Evolutionary conservation across 1,284 basidiomycete genomes (phyloP).

Genomic region (Ustilago tritici): DNA sequence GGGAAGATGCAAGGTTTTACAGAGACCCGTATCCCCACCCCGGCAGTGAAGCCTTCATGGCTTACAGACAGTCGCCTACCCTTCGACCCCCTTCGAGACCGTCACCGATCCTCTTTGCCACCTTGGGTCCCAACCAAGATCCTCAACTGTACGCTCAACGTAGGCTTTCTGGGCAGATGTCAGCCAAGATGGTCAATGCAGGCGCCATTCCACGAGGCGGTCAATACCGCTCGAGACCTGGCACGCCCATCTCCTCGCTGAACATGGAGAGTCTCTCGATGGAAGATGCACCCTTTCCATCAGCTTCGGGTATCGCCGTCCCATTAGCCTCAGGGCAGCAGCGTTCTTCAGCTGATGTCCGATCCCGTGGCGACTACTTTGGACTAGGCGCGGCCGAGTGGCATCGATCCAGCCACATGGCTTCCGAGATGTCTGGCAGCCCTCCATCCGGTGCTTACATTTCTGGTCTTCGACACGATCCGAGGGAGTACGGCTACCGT

Average conservation of each 20-base stretch:
- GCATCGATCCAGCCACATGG: constrained; percentile 12
- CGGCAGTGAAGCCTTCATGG: constrained; percentile 7
- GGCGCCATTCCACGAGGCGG: constrained; percentile 18
- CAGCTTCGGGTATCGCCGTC: constrained; percentile 40
- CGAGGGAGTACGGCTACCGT: constrained; percentile 23
- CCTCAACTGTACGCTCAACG: constrained; percentile 7
- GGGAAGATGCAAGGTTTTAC: constrained; percentile 27
- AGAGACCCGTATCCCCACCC: constrained; percentile 15
- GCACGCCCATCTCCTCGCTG: constrained; percentile 53
- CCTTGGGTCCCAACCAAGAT: constrained; percentile 41
- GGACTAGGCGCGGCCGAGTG: constrained; percentile 26
- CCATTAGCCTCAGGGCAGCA: constrained; percentile 20
- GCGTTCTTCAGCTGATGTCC: constrained; percentile 29
- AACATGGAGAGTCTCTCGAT: constrained; percentile 52
- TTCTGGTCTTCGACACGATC: constrained; percentile 12
- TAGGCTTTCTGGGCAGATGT: constrained; percentile 7
- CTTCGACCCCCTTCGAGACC: constrained; percentile 21
- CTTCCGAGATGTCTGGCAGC: constrained; percentile 18
- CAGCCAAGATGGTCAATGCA: constrained; percentile 13
- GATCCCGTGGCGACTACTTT: constrained; percentile 45
- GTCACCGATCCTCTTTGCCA: constrained; percentile 53
- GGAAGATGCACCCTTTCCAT: constrained; percentile 38
- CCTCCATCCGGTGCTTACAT: constrained; percentile 14
- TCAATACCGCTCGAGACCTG: constrained; percentile 36
- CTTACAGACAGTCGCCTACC: constrained; percentile 20